Evolutionary conservation across 352 stramenopile species (phyloP), one percentile per base, ranked within the genome.

Genomic region (Thalassiosira livingstoniorum): DNA sequence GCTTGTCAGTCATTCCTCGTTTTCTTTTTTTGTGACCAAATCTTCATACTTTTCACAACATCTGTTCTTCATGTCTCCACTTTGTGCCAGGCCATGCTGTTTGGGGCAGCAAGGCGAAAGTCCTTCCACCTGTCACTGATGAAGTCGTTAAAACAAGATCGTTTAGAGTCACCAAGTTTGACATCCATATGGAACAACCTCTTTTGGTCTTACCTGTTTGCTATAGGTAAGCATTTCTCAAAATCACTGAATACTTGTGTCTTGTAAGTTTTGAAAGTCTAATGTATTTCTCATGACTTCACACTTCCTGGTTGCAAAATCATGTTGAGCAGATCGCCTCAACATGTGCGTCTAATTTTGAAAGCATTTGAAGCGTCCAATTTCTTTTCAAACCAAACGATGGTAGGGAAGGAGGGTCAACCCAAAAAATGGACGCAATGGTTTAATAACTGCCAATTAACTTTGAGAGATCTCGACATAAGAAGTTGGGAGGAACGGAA

Each of bases 41-140:
- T n/a, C n/a, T n/a, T n/a, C n/a, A n/a, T n/a, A n/a, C n/a, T n/a
- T n/a, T n/a, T n/a, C n/a, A n/a, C n/a, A n/a, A n/a, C n/a, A n/a
- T n/a, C n/a, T n/a, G n/a, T n/a, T n/a, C n/a, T n/a, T n/a, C n/a
- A n/a, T n/a, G n/a, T n/a, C n/a, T n/a, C n/a, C n/a, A n/a, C n/a
- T n/a, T n/a, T n/a, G n/a, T n/a, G n/a, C n/a, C n/a, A 31, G 91
- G 91, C 0, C 81, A 82, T 82, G 87, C 90, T 61, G 87, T 95
- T 58, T 89, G 82, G 82, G 91, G 91, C n/a, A 88, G 53, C 4
- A 83, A 69, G 25, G 61, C 71, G 42, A 69, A 77, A n/a, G n/a
- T n/a, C n/a, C 21, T 62, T 43, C 34, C 64, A 23, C 23, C 69
- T 45, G 27, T 70, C 35, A 51, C 45, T 21, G 66, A 29, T 11